Evolutionary conservation across 257 asterid genomes (phyloP).

Genomic region (Thymus quinquecostatus): DNA sequence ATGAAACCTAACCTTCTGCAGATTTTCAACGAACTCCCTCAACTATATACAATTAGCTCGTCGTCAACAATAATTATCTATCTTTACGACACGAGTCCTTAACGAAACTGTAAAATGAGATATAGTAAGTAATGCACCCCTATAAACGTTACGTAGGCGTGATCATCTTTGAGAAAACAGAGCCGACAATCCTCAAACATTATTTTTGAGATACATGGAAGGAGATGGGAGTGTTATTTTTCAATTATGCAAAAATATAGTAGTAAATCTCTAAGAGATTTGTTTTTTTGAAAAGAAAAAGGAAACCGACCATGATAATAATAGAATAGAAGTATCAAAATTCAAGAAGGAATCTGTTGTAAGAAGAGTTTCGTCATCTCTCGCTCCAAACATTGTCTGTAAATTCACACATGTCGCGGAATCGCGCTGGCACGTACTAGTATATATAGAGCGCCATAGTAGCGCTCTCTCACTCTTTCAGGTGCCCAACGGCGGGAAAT

Average conservation of each 20-base stretch:
- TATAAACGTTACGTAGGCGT: too few species aligned
- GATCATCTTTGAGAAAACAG: too few species aligned
- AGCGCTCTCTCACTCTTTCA: constrained; percentile 29
- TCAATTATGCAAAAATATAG: background rate
- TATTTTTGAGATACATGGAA: background rate
- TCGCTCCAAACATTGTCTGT: background rate
- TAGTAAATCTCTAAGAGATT: background rate
- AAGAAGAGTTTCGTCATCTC: background rate
- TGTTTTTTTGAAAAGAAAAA: too few species aligned
- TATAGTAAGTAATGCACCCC: too few species aligned
- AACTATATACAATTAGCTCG: background rate
- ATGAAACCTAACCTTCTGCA: background rate
- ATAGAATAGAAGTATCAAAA: background rate
- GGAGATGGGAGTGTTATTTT: background rate
- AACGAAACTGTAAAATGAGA: too few species aligned
- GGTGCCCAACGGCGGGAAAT: constrained; percentile 77
- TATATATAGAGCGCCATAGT: constrained; percentile 19
- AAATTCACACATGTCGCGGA: constrained; percentile 24
- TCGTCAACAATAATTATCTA: background rate
- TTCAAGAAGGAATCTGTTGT: background rate
- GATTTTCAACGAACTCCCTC: background rate
- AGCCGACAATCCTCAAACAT: too few species aligned
- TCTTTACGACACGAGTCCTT: too few species aligned
- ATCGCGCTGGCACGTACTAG: constrained; percentile 18
- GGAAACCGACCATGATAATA: background rate